Evolutionary conservation across 2,329 filamentous ascomycete genomes (phyloP).

Genomic region (Catunica adiposa): DNA sequence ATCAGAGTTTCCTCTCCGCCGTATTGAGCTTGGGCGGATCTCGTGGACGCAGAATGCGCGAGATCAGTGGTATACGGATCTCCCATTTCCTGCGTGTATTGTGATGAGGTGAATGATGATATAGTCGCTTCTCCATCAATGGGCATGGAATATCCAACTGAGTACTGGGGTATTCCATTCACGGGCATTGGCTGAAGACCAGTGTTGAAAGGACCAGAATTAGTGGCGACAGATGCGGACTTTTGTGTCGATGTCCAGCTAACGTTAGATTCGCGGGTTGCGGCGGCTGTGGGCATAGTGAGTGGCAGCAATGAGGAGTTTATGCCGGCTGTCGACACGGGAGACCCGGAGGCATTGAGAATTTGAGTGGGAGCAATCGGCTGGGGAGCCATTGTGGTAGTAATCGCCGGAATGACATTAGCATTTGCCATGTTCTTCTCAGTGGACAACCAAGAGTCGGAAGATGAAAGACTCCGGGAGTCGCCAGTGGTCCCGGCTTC

Average conservation of each 20-base stretch:
- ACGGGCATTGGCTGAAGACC: constrained; percentile 5
- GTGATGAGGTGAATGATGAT: not conserved
- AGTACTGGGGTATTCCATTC: not conserved
- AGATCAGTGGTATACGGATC: constrained; percentile 10
- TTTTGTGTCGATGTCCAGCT: constrained; percentile 5
- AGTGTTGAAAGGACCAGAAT: not conserved
- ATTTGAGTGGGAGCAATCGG: not conserved
- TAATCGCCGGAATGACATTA: not conserved
- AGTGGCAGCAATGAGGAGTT: not conserved
- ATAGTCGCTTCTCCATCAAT: not conserved
- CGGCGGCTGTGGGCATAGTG: not conserved
- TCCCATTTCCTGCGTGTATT: not conserved
- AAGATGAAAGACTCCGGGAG: not conserved
- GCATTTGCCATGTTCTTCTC: not conserved
- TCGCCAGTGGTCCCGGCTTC: constrained; percentile 4
- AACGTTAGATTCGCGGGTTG: not conserved
- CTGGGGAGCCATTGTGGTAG: not conserved
- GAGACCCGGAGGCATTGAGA: not conserved
- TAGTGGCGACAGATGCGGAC: not conserved
- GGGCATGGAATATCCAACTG: not conserved
- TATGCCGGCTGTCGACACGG: not conserved
- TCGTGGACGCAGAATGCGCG: constrained; percentile 6
- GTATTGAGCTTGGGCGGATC: constrained; percentile 7
- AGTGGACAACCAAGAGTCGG: not conserved
- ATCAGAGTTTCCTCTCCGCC: constrained; percentile 13